Base-by-base conservation (phyloP, 75 land plant genomes). In the Picea sitchensis region DNA sequence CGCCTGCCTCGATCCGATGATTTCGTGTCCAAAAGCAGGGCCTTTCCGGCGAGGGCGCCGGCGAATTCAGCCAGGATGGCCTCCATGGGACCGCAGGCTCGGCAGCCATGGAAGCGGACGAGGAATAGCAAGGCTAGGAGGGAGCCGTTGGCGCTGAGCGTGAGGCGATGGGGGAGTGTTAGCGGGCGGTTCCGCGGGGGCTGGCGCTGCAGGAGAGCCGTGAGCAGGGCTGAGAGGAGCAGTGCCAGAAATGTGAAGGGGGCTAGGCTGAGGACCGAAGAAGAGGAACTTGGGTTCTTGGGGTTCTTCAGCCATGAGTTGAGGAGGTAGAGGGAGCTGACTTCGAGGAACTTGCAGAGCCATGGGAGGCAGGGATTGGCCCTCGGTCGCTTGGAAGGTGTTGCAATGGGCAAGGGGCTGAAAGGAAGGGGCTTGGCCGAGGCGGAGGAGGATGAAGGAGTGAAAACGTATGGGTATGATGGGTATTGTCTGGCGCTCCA, bases 41-140 rank as follows among this genome's bases (percentile, higher is more conserved):
- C 75, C 44, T 82, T 65, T 1, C 88, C 91, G 6, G 84, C 81
- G 9, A 95, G 82, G 59, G 85, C 73, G 12, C 96, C 96, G 26
- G 90, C 83, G 67, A 92, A 81, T 20, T 93, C 96, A 1, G 91
- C 95, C 0, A 91, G 79, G 38, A 91, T 86, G 78, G 90, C 75
- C 30, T 89, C 90, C 13, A 89, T 81, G 1, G 95, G 82, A 21
- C 92, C 91, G 75, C 90, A 88, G 76, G 83, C 84, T 36, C 83
- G 77, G 59, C 91, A 80, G 11, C 88, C 86, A 32, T 82, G 83
- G 62, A 60, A 64, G 60, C 41, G 31, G 80, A 83, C 13, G 85
- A 79, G 3, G 73, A 90, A 81, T 34, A 84, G 76, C 20, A 77
- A 30, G 15, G 92, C 81, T 5, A 91, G 81, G 15, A 86, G 79